Evolutionary conservation across 2,329 filamentous ascomycete species (phyloP).

Genomic region (Scytalidium sp.): DNA sequence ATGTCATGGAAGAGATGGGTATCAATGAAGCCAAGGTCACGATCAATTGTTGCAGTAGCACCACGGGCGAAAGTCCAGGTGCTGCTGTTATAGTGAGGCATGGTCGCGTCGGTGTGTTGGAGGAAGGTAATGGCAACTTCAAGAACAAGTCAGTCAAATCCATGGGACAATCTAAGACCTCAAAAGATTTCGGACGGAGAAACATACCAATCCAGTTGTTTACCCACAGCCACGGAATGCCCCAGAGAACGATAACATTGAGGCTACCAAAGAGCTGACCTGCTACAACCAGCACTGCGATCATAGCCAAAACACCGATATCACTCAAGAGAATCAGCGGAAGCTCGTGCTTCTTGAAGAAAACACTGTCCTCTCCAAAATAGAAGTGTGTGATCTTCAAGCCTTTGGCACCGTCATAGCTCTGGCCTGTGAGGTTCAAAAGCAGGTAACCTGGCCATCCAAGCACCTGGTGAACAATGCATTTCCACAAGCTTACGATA

Average conservation of each 20-base stretch:
- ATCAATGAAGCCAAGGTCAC: slow-evolving; percentile 62
- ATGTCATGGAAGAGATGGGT: slow-evolving; percentile 65
- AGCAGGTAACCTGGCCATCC: slow-evolving; percentile 65
- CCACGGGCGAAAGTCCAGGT: slow-evolving; percentile 62
- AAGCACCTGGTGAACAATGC: slow-evolving; percentile 60
- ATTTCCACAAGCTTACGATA: slow-evolving; percentile 48
- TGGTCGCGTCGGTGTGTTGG: slow-evolving; percentile 61
- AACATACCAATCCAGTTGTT: slow-evolving; percentile 65
- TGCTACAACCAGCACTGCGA: slow-evolving; percentile 47
- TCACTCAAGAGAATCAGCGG: slow-evolving; percentile 57
- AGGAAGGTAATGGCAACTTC: slow-evolving; percentile 72
- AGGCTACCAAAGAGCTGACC: slow-evolving; percentile 51
- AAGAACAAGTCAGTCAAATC: slow-evolving; percentile 14
- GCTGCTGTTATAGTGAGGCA: slow-evolving; percentile 56
- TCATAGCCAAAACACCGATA: slow-evolving; percentile 53
- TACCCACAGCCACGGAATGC: slow-evolving; percentile 65
- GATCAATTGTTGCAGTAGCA: slow-evolving; percentile 60
- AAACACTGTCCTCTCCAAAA: slow-evolving; percentile 58
- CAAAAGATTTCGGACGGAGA: slow-evolving; percentile 1
- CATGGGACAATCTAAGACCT: slow-evolving; percentile 3
- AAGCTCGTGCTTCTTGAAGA: slow-evolving; percentile 58
- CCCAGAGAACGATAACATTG: slow-evolving; percentile 57
- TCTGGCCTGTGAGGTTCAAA: slow-evolving; percentile 44
- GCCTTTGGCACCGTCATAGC: slow-evolving; percentile 25
- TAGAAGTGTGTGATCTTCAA: slow-evolving; percentile 40